Evolutionary conservation across 1,284 basidiomycete genomes (phyloP).

Genomic region (Rhodotorula sp.): DNA sequence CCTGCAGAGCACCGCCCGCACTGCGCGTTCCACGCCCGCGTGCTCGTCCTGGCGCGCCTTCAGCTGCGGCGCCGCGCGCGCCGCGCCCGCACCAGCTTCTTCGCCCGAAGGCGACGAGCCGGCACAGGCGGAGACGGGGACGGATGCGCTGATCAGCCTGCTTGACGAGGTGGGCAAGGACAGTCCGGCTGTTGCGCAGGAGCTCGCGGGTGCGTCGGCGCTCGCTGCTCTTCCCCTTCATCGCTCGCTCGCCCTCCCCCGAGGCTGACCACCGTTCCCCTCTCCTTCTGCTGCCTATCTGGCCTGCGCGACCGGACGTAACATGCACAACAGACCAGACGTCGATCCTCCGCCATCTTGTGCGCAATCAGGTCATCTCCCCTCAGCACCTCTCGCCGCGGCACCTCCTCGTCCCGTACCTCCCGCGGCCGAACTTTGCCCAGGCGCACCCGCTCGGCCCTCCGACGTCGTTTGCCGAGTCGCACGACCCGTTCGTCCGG

Average conservation of each 20-base stretch:
- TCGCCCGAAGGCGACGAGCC: background rate
- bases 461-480: conserved; percentile 21
- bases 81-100: conserved; percentile 1
- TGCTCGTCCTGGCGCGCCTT: conserved; percentile 11
- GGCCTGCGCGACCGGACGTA: background rate
- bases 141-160: background rate
- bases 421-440: conserved; percentile 25
- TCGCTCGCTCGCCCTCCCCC: background rate
- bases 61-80: background rate
- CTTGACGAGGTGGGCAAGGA: background rate
- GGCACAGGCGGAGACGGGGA: background rate
- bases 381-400: conserved; percentile 37
- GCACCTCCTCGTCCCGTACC: conserved; percentile 35
- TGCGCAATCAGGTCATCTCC: conserved; percentile 22
- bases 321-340: conserved; percentile 12
- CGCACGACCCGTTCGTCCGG: conserved; percentile 60
- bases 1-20: background rate
- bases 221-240: background rate
- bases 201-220: conserved; percentile 2
- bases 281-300: background rate
- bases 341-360: conserved; percentile 28
- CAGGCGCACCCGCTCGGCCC: conserved; percentile 41
- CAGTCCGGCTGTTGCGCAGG: background rate
- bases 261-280: background rate
- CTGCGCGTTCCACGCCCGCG: background rate